Base-by-base conservation (phyloP, 331 rosid species). In the Ulmus americana region DNA sequence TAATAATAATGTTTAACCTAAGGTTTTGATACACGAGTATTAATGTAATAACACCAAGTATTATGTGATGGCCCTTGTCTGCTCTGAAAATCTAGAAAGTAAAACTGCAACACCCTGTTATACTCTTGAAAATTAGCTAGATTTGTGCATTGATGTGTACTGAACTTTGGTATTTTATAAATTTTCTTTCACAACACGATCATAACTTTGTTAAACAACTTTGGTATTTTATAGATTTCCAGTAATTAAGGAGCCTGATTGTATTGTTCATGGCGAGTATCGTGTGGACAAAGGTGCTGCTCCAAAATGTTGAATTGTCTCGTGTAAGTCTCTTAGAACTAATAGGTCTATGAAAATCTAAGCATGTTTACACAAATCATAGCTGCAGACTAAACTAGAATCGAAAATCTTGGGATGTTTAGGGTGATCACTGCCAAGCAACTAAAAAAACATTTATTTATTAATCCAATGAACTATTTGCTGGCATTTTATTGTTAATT, bases 231-330 rank as follows among this genome's bases (percentile, higher is more conserved):
- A 18, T 18, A 18, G 2, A 67, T 94, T 85, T 69, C 99, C 99
- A 55, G 88, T 94, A 64, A 94, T 94, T 69, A 90, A 90, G 85
- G 99, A 94, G 74, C 97, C 99, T 0, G 97, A 94, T 65, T 94
- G 90, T 81, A 95, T 94, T 59, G 99, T 80, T 67, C 87, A 94
- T 78, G 99, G 99, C 66, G 99, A 94, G 70, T 94, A 90, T 80
- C 22, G 22, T 20, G 22, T 20, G 22, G 22, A 20, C 22, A 20
- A 20, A 20, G 1, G 22, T 20, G 22, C 97, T 64, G 87, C 99
- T 64, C 97, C 99, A 22, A 94, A 94, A 90, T 94, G 99, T 68
- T 94, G 91, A 94, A 94, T 76, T 94, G 99, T 84, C 96, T 94
- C 49, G 87, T 94, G 97, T 94, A 85, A 94, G 95, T 81, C 69